Percentiles rank a stretch among this genome's conserved stretches.
These are phyloP conservation scores for Seiridium cupressi DNA, from an alignment of 2,329 filamentous ascomycete genomes.

Conservation along the genomic window DNA sequence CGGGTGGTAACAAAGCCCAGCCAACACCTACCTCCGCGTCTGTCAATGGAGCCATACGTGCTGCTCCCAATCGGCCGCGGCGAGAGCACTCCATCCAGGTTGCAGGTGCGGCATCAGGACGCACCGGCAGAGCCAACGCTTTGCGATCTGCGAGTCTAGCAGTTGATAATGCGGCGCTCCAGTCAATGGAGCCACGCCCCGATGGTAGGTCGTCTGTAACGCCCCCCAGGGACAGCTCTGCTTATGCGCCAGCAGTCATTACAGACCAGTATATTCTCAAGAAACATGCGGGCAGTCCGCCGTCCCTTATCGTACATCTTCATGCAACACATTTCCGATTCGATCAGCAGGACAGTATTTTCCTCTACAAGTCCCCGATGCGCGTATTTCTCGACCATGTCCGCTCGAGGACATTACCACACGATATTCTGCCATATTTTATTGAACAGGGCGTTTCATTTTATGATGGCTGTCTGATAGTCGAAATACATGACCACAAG, in stretches of 20 bases:
- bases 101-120: conserved; percentile 31
- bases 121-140: conserved; percentile 48
- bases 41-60: conserved; percentile 45
- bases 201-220: conserved; percentile 34
- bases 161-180: conserved; percentile 37
- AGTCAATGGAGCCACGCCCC: conserved; percentile 45
- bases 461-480: conserved; percentile 93
- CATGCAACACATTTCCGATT: conserved; percentile 86
- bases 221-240: background rate
- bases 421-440: conserved; percentile 83
- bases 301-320: conserved; percentile 84
- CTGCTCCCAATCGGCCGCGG: conserved; percentile 52
- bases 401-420: conserved; percentile 73
- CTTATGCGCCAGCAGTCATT: background rate
- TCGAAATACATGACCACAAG: conserved; percentile 89
- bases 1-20: conserved; percentile 31
- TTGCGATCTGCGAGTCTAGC: conserved; percentile 47
- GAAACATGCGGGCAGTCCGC: conserved; percentile 72
- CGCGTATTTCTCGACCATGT: conserved; percentile 76
- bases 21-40: conserved; percentile 38
- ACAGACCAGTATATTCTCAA: conserved; percentile 69
- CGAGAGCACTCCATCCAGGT: conserved; percentile 51
- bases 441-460: conserved; percentile 71
- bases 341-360: conserved; percentile 90
- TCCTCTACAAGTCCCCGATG: conserved; percentile 92